A percentile compares a stretch with the other conserved stretches of the same genome.
Conservation (phyloP, 441 rosid genomes). For the Populus hybrid region DNA sequence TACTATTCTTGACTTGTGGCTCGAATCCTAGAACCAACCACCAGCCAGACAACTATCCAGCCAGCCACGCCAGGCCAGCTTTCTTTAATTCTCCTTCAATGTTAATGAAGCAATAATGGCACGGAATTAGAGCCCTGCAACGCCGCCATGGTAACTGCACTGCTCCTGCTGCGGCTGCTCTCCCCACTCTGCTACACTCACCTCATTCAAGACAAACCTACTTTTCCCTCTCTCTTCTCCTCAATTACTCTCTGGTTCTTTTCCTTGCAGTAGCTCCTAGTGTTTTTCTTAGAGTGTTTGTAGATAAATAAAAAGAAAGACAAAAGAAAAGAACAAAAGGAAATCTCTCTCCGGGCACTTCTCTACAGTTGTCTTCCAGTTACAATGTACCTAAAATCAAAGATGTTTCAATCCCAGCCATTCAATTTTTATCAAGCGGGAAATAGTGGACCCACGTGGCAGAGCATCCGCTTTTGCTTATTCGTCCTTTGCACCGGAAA, state of each 20-base stretch:
- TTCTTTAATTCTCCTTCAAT: constrained; percentile 21
- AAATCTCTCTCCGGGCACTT: constrained; percentile 39
- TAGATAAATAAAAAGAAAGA: neutral
- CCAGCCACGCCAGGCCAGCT: neutral
- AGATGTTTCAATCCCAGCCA: constrained; percentile 30
- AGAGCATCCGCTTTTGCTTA: constrained; percentile 26
- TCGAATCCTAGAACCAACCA: neutral
- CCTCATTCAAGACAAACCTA: constrained; percentile 53
- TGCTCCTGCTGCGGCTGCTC: neutral
- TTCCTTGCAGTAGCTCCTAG: neutral
- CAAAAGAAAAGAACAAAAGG: neutral
- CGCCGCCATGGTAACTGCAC: constrained; percentile 88
- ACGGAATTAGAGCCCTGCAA: constrained; percentile 79
- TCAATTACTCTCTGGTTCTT: constrained; percentile 19
- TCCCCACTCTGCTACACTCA: constrained; percentile 39
- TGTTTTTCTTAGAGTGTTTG: neutral
- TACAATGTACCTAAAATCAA: constrained; percentile 43
- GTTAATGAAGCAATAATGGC: constrained; percentile 53
- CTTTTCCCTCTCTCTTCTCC: constrained; percentile 25
- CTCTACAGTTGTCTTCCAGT: constrained; percentile 79
- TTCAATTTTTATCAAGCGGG: constrained; percentile 22
- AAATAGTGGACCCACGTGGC: constrained; percentile 31
- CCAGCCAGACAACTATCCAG: no score
- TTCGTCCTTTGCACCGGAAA: constrained; percentile 35
- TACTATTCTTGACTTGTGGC: neutral